These are phyloP conservation scores for Cystofilobasidium macerans DNA, from an alignment of 768 basidiomycete genomes.

Conservation along the genomic window DNA sequence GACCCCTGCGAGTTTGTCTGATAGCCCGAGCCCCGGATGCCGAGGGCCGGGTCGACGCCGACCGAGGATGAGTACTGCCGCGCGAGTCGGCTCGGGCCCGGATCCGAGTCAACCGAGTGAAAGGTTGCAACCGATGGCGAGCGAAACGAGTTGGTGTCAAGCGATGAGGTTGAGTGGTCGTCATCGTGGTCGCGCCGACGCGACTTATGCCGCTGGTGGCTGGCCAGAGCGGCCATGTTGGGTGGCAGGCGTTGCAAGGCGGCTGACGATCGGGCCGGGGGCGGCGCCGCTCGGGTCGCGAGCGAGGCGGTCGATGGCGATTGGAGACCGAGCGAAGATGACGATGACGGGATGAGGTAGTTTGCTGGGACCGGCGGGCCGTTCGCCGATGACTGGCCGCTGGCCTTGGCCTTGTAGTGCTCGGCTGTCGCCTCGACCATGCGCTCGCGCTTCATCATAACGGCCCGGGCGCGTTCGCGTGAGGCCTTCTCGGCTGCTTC, in stretches of 20 bases:
- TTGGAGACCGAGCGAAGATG: background rate
- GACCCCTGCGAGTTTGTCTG: conserved; percentile 28
- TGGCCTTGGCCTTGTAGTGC: conserved; percentile 24
- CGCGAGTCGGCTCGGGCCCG: conserved; percentile 33
- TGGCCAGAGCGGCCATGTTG: background rate
- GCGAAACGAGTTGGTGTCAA: conserved; percentile 30
- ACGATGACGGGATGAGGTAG: conserved; percentile 3
- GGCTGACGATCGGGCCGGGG: conserved; percentile 2
- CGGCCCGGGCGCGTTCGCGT: conserved; percentile 78
- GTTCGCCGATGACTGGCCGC: conserved; percentile 28
- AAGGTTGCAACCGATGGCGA: conserved; percentile 34
- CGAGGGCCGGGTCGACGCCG: conserved; percentile 22
- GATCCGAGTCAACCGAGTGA: conserved; percentile 35
- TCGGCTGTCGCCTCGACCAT: conserved; percentile 45
- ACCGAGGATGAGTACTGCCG: conserved; percentile 28
- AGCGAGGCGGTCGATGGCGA: conserved; percentile 5
- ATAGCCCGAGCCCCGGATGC: conserved; percentile 8
- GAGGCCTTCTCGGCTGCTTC: conserved; percentile 61
- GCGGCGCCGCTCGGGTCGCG: background rate
- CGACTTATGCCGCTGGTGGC: conserved; percentile 35
- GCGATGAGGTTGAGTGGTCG: conserved; percentile 38
- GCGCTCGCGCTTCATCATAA: conserved; percentile 78
- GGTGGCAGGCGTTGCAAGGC: background rate
- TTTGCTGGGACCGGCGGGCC: conserved; percentile 26
- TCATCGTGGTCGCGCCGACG: conserved; percentile 37